These are phyloP conservation scores for Hericium erinaceus DNA, from an alignment of 768 basidiomycete genomes.

Conservation along the genomic window DNA sequence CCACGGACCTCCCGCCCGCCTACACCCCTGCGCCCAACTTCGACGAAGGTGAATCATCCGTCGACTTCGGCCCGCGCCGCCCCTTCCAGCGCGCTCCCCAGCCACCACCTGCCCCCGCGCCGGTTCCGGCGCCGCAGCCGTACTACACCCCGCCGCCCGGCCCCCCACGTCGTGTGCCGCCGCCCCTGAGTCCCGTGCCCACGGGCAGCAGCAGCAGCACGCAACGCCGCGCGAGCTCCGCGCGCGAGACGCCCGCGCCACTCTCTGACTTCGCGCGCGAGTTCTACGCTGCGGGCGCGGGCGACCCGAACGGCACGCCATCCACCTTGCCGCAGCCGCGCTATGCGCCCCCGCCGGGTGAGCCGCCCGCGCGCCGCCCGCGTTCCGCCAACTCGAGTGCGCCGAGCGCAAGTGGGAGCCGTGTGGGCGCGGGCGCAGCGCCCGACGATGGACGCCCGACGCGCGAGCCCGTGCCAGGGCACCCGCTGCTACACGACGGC, in stretches of 20 bases:
- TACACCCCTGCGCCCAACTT: conserved; percentile 52
- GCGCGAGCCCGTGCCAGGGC: conserved; percentile 50
- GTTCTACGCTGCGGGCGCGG: conserved; percentile 42
- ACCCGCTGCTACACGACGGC: conserved; percentile 53
- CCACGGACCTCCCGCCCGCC: conserved; percentile 42
- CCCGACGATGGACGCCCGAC: conserved; percentile 56
- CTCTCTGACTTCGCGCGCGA: conserved; percentile 56
- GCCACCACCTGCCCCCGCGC: conserved; percentile 1
- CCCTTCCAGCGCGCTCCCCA: conserved; percentile 45
- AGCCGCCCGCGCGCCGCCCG: conserved; percentile 15
- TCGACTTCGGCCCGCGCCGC: conserved; percentile 53
- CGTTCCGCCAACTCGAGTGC: conserved; percentile 5
- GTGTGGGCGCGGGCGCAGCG: not conserved
- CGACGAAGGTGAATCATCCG: conserved; percentile 46
- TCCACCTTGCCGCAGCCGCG: conserved; percentile 16
- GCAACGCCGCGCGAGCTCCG: not conserved
- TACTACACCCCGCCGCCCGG: conserved; percentile 14
- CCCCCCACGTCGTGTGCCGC: conserved; percentile 1
- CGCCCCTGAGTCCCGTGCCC: conserved; percentile 52
- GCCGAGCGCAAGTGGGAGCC: not conserved
- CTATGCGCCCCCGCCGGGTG: conserved; percentile 25
- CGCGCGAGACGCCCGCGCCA: not conserved
- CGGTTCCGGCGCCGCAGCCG: conserved; percentile 2
- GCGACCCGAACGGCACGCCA: not conserved
- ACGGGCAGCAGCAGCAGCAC: conserved; percentile 41